Percentiles rank a stretch among this genome's conserved stretches.
Conservation (phyloP, 2,329 filamentous ascomycete species). For the Helminthosporium solani region DNA sequence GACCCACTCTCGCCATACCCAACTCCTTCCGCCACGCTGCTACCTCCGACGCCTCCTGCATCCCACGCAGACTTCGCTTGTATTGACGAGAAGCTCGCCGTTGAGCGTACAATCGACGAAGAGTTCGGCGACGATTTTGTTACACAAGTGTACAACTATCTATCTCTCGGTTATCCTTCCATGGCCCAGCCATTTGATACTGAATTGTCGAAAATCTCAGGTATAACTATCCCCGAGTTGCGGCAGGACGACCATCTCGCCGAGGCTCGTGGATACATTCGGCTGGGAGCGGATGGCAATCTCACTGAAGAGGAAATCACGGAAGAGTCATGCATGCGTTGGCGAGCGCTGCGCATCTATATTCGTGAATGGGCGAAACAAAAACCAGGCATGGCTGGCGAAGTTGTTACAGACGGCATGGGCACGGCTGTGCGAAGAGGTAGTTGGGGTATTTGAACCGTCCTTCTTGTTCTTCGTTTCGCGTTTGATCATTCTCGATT, state of each 20-base stretch:
- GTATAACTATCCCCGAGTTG: slow-evolving; percentile 68
- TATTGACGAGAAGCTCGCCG: slow-evolving; percentile 45
- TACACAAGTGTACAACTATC: slow-evolving; percentile 95
- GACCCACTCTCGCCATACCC: slow-evolving; percentile 47
- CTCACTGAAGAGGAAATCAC: slow-evolving; percentile 53
- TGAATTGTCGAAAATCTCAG: slow-evolving; percentile 79
- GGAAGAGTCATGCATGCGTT: slow-evolving; percentile 64
- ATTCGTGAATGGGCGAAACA: slow-evolving; percentile 88
- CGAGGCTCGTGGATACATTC: slow-evolving; percentile 71
- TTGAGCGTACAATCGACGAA: slow-evolving; percentile 51
- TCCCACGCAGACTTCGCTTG: slow-evolving; percentile 43
- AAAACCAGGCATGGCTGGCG: slow-evolving; percentile 65
- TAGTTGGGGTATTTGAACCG: slow-evolving; percentile 45
- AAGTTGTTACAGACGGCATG: slow-evolving; percentile 34
- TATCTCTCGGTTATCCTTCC: slow-evolving; percentile 87
- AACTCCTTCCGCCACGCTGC: slow-evolving; percentile 31
- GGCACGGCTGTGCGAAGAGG: slow-evolving; percentile 50
- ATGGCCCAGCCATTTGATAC: slow-evolving; percentile 80
- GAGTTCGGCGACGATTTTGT: slow-evolving; percentile 85
- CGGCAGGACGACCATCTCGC: slow-evolving; percentile 67
- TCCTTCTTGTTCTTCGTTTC: slow-evolving; percentile 6
- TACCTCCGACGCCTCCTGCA: slow-evolving; percentile 42
- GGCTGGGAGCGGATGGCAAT: slow-evolving; percentile 50
- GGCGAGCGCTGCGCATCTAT: slow-evolving; percentile 81
- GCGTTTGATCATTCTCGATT: slow-evolving; percentile 19